Base-by-base conservation (phyloP, 2,329 filamentous ascomycete species). In the Daldinia eschscholtzii region DNA sequence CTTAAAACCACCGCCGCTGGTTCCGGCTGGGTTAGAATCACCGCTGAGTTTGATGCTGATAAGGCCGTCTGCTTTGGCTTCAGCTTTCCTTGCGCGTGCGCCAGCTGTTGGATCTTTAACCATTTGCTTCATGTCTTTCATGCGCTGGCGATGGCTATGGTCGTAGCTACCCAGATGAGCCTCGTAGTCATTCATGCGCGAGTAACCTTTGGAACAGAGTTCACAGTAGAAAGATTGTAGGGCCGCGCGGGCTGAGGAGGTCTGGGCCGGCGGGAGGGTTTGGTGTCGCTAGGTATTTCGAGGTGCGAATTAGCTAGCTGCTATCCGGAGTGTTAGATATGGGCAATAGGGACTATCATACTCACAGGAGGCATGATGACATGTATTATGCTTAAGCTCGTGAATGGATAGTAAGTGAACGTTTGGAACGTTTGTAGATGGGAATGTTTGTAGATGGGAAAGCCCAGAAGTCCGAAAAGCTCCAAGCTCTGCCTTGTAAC, bases 171-270 rank as follows among this genome's bases (percentile, higher is more conserved):
- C 90, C 64, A 98, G 92, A 80, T 99, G 96, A 6, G 94, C 92
- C 81, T 98, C 95, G 80, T 97, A 98, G 79, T 98, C 95, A 78
- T 97, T 95, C 86, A 97, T 95, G 63, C 96, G 93, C 1, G 91
- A 90, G 82, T 98, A 99, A 75, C 94, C 95, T 82, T 98, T 98
- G 71, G 92, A 90, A 84, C 96, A 98, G 61, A 98, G 88, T 44
- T 90, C 88, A 83, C 91, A 97, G 82, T 92, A 94, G 82, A 97
- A 96, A 37, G 92, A 89, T 76, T 90, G 92, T 56, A 93, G 85
- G 15, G 93, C 92, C 76, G 93, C 91, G 70, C 92, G 90, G 7
- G 93, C 93, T 2, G 87, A 87, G 28, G 85, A 83, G 23, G 87
- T 89, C 75, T 88, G 86, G 64, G 87, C 86, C 4, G 86, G 83